Evolutionary conservation across 495 filamentous ascomycete genomes (phyloP), one percentile per base, ranked within the genome.

Genomic region (Mytilinidion resinicola): DNA sequence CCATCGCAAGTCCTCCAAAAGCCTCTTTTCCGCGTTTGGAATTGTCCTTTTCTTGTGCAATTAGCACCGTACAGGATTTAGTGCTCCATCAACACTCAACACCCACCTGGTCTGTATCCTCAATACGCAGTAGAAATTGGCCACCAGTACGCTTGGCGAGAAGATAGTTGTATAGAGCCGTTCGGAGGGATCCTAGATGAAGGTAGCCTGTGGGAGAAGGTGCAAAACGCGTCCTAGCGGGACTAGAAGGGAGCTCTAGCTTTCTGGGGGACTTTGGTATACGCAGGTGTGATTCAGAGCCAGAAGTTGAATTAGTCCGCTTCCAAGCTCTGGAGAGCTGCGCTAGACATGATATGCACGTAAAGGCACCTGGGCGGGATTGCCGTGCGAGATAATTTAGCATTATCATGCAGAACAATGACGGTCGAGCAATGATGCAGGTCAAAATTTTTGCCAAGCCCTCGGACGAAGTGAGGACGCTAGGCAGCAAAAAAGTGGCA

Each of bases 161-260:
- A 1, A 98, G 76, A 59, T 90, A 97, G 68, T 93, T 97, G 78
- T 85, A 97, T 17, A 98, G 70, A 0, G 95, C 95, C 1, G 93
- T 98, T 58, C 93, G 78, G 51, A 98, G 71, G 9, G 89, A 93
- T 35, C 93, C 93, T 36, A 98, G 79, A 73, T 98, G 93, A 15
- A 97, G 78, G 70, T 90, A 89, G 15, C 93, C 93, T 8, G 93
- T 98, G 2, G 93, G 93, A 3, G 92, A 96, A 14, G 93, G 93
- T 1, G 93, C 93, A 73, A 98, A 98, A 46, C 93, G 86, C 21
- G 93, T 96, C 56, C 93, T 80, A 30, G 88, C 90, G 44, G 93
- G 90, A 0, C 63, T 68, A 8, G 78, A 70, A 48, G 87, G 86
- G 36, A 66, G 62, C 37, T 47, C 33, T 9, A 41, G 20, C 37